These are phyloP conservation scores for Acer yangbiense DNA, from an alignment of 345 rosid genomes.

Conservation along the genomic window DNA sequence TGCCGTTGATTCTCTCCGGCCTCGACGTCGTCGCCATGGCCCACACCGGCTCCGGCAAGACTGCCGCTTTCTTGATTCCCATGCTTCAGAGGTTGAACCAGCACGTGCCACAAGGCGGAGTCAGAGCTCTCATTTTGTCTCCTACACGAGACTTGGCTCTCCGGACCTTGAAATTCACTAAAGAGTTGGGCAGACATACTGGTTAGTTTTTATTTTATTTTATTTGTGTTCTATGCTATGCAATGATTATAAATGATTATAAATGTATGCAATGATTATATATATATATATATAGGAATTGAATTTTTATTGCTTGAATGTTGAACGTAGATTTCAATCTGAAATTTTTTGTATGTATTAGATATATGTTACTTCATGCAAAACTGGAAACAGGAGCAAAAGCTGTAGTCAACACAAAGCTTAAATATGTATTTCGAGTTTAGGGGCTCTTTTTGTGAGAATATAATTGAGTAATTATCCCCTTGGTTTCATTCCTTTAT, in stretches of 20 bases:
- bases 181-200: slow-evolving; percentile 81
- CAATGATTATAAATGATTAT: neutral
- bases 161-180: slow-evolving; percentile 92
- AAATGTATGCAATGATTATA: no score
- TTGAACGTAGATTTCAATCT: neutral
- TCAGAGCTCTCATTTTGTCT: slow-evolving; percentile 82
- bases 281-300: neutral
- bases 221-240: neutral
- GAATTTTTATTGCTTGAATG: neutral
- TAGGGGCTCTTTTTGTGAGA: no score
- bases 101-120: slow-evolving; percentile 78
- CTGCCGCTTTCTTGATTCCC: slow-evolving; percentile 90
- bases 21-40: slow-evolving; percentile 97
- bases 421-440: no score
- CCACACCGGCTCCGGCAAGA: slow-evolving; percentile 95
- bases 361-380: neutral
- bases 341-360: neutral
- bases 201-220: slow-evolving; percentile 39
- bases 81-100: slow-evolving; percentile 85
- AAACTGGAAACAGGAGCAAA: neutral
- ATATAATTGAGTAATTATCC: neutral
- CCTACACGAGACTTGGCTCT: slow-evolving; percentile 95
- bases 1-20: slow-evolving; percentile 94
- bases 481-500: neutral
- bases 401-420: no score